Base-by-base conservation (phyloP, 495 filamentous ascomycete genomes). In the Astrothelium subdiscretum region DNA sequence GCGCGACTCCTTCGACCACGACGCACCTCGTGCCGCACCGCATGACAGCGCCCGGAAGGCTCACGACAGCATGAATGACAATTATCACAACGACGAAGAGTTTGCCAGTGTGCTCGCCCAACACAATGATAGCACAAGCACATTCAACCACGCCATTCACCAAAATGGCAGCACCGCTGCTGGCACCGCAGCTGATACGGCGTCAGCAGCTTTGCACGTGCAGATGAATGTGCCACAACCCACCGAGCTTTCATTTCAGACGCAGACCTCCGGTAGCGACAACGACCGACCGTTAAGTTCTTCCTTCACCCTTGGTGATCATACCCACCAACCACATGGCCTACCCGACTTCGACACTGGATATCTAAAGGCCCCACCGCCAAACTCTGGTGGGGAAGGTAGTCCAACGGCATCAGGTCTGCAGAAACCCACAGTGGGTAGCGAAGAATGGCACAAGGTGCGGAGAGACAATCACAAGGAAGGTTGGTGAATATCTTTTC, bases 401-500 rank as follows among this genome's bases (percentile, higher is more conserved):
- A 58, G 27, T 12, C 57, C 57, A 52, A 66, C 51, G 76, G 73
- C 61, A 73, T 81, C 63, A 73, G 82, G 57, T 69, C 77, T 61
- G 67, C 76, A 59, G 76, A 97, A 97, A 74, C 94, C 92, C 24
- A 84, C 88, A 6, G 94, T 98, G 29, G 94, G 94, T 6, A 92
- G 91, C 1, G 92, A 96, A 31, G 94, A 98, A 71, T 98, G 94
- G 94, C 94, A 98, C 74, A 94, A 92, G 74, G 85, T 96, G 64
- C 85, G 94, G 67, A 92, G 92, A 72, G 95, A 98, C 71, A 98
- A 97, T 69, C 94, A 98, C 78, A 98, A 98, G 83, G 94, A 98
- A 81, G 94, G 94, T 95, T 76, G 65, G 82, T 76, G 1, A 13
- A 59, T 61, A 15, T 54, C 29, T 54, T 12, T 51, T 57, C 35